phyloP scores from a whole-genome alignment of 139 green algal species.

The Volvox africanus region DNA sequence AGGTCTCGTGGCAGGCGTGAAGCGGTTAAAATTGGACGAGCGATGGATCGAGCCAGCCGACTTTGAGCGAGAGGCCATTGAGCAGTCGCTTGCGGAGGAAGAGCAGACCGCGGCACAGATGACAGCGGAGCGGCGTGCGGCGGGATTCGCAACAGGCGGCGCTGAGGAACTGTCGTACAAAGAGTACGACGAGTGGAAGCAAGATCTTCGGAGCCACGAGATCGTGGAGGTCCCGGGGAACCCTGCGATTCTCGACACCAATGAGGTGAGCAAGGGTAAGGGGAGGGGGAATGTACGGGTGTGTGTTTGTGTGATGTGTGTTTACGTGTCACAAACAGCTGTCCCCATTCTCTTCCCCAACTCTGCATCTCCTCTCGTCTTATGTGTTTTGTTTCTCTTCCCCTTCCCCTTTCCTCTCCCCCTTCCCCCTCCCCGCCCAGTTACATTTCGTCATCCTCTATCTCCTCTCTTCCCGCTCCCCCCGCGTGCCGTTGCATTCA shows the following conservation, averaged over 20 bases:
- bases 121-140: neutral
- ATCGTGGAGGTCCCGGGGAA: conserved; percentile 6
- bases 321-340: too few relatives aligned
- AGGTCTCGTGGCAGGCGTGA: conserved; percentile 19
- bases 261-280: neutral
- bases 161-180: conserved; percentile 3
- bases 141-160: neutral
- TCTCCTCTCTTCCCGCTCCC: too few relatives aligned
- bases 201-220: neutral
- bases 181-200: conserved; percentile 17
- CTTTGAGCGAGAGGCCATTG: neutral
- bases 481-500: too few relatives aligned
- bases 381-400: too few relatives aligned
- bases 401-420: too few relatives aligned
- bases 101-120: neutral
- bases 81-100: neutral
- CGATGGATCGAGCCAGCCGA: neutral
- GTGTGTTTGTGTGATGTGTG: neutral
- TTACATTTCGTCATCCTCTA: neutral
- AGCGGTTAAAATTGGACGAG: neutral
- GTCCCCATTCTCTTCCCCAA: too few relatives aligned
- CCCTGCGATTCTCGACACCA: neutral
- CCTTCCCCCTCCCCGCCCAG: neutral
- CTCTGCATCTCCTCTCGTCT: too few relatives aligned
- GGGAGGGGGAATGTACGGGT: neutral